Evolutionary conservation across 1,284 basidiomycete species (phyloP).

Genomic region (Peniophora sp.): DNA sequence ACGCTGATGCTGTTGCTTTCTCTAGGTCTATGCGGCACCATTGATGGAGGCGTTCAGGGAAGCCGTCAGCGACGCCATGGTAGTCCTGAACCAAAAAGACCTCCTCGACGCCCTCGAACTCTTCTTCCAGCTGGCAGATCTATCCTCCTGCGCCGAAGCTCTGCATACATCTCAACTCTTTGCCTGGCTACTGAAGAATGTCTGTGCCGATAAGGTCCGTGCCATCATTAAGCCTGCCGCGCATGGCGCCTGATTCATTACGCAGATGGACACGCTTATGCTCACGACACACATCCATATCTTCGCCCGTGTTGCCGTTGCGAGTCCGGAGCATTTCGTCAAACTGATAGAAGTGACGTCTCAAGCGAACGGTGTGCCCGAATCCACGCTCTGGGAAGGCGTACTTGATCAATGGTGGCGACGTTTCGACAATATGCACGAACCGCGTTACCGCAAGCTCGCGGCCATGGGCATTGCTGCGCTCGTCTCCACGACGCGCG

Average conservation of each 20-base stretch:
- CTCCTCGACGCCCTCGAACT: conserved; percentile 47
- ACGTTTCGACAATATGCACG: conserved; percentile 82
- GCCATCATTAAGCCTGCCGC: conserved; percentile 16
- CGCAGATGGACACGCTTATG: conserved; percentile 29
- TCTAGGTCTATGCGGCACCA: conserved; percentile 41
- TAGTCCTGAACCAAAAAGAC: conserved; percentile 45
- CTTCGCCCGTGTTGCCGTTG: conserved; percentile 60
- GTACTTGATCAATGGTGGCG: conserved; percentile 76
- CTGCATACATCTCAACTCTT: conserved; percentile 70
- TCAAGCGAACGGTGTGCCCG: conserved; percentile 34
- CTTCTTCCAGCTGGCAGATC: conserved; percentile 53
- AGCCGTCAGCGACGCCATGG: conserved; percentile 40
- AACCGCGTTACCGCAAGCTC: conserved; percentile 67
- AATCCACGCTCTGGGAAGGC: conserved; percentile 51
- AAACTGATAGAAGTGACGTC: conserved; percentile 59
- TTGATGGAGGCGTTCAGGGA: conserved; percentile 47
- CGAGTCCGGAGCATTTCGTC: conserved; percentile 55
- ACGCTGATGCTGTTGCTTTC: not conserved
- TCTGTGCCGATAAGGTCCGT: conserved; percentile 57
- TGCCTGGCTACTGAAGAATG: conserved; percentile 41
- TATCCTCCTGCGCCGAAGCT: conserved; percentile 58
- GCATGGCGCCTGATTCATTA: not conserved
- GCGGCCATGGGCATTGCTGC: conserved; percentile 67
- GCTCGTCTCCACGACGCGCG: conserved; percentile 60
- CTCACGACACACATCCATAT: conserved; percentile 62